Percentiles rank a stretch among this genome's conserved stretches.
Conservation (phyloP, 139 green algal species). For the Diplosphaera chodatii region DNA sequence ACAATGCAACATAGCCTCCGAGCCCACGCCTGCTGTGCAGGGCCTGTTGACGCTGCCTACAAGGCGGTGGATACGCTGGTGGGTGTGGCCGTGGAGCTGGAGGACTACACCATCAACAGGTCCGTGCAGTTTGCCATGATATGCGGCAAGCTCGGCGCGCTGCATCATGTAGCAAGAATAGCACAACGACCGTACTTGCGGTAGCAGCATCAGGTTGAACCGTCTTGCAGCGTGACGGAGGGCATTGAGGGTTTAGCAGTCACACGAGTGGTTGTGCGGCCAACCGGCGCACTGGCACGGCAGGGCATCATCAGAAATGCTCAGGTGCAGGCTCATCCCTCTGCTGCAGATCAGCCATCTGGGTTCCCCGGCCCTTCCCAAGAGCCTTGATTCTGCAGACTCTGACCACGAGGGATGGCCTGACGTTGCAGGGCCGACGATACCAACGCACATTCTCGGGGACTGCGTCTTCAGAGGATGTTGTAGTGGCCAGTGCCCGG, state of each 20-base stretch:
- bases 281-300: conserved; percentile 35
- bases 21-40: no score
- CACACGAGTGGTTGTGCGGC: conserved; percentile 75
- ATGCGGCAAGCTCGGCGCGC: no score
- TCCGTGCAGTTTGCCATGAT: no score
- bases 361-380: no score
- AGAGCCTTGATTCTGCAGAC: no score
- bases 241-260: conserved; percentile 90
- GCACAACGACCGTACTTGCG: no score
- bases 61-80: conserved; percentile 87
- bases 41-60: conserved; percentile 91
- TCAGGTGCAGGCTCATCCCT: no score
- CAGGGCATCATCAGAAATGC: conserved; percentile 38
- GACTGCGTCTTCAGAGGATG: conserved; percentile 83
- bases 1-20: no score
- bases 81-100: conserved; percentile 57
- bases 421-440: conserved; percentile 32
- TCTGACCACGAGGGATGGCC: no score
- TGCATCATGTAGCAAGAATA: no score
- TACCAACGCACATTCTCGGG: conserved; percentile 65
- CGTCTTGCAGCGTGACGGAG: conserved; percentile 66
- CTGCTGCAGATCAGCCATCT: no score
- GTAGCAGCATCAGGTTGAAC: no score
- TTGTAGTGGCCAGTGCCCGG: conserved; percentile 83
- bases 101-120: conserved; percentile 82